Percentiles rank a stretch among this genome's conserved stretches.
These are phyloP conservation scores for Apiotrichum mycotoxinovorans DNA, from an alignment of 1,284 basidiomycete species.

Conservation along the genomic window DNA sequence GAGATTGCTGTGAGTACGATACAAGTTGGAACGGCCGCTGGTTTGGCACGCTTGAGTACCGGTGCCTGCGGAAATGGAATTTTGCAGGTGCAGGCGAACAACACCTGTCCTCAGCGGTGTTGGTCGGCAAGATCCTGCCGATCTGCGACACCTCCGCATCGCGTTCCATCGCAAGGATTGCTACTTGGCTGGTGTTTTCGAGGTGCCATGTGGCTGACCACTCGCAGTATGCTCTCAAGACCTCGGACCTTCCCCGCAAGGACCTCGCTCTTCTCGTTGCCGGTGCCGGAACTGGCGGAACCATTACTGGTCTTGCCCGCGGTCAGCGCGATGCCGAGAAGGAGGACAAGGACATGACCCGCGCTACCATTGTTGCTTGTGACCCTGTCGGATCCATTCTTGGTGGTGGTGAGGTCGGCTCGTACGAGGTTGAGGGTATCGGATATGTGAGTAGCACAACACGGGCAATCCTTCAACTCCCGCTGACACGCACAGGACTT, in stretches of 20 bases:
- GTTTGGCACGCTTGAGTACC: neutral
- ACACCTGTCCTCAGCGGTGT: conserved; percentile 5
- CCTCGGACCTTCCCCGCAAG: conserved; percentile 43
- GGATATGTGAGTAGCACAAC: conserved; percentile 54
- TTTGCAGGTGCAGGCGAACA: neutral
- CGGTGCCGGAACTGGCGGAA: conserved; percentile 92
- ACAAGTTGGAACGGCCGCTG: neutral
- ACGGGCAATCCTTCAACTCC: too few relatives aligned
- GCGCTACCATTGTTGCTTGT: conserved; percentile 65
- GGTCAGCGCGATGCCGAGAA: conserved; percentile 65
- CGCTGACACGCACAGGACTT: conserved; percentile 60
- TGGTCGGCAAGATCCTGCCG: conserved; percentile 60
- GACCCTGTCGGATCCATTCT: conserved; percentile 94
- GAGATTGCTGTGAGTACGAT: conserved; percentile 69
- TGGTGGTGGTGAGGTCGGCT: conserved; percentile 56
- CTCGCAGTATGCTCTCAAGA: conserved; percentile 41
- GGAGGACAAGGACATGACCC: conserved; percentile 8
- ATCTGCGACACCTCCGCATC: too few relatives aligned
- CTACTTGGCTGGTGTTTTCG: too few relatives aligned
- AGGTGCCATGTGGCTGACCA: conserved; percentile 31
- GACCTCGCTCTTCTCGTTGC: conserved; percentile 82
- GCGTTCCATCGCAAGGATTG: too few relatives aligned
- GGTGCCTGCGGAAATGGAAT: neutral
- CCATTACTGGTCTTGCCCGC: conserved; percentile 79
- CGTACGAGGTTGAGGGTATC: conserved; percentile 88